phyloP scores from a whole-genome alignment of 2,329 filamentous ascomycete species.

The Trichoderma atroviride region DNA sequence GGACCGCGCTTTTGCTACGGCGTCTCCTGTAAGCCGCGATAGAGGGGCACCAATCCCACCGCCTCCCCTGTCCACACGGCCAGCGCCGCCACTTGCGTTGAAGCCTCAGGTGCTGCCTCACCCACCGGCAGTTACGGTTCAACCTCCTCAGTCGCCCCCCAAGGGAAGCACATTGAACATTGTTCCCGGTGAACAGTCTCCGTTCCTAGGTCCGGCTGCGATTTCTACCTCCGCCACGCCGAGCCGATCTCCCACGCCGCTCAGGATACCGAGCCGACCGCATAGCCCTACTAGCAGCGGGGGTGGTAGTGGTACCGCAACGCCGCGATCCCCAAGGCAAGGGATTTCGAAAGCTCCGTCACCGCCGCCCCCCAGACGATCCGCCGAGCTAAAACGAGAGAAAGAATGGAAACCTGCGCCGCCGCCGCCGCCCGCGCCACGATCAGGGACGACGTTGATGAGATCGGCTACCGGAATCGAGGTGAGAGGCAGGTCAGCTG shows the following conservation, averaged over 20 bases:
- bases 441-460: slow-evolving; percentile 66
- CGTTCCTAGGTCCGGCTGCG: slow-evolving; percentile 53
- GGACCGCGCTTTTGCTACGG: slow-evolving; percentile 15
- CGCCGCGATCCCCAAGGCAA: slow-evolving; percentile 50
- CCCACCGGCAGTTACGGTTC: slow-evolving; percentile 68
- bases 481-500: slow-evolving; percentile 16
- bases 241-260: slow-evolving; percentile 48
- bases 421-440: slow-evolving; percentile 73
- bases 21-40: slow-evolving; percentile 31
- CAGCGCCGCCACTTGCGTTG: slow-evolving; percentile 28
- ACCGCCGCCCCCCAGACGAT: slow-evolving; percentile 65
- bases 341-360: slow-evolving; percentile 58
- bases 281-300: slow-evolving; percentile 50
- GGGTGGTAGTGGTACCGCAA: slow-evolving; percentile 27
- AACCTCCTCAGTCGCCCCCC: slow-evolving; percentile 71
- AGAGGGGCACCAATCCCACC: slow-evolving; percentile 31
- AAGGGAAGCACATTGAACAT: slow-evolving; percentile 47
- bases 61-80: slow-evolving; percentile 34
- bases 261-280: slow-evolving; percentile 59
- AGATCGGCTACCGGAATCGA: slow-evolving; percentile 31
- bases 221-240: slow-evolving; percentile 45
- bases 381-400: slow-evolving; percentile 59
- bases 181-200: slow-evolving; percentile 45
- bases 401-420: slow-evolving; percentile 48
- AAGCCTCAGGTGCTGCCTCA: slow-evolving; percentile 36